Base-by-base conservation (phyloP, 441 rosid genomes). In the Eruca vesicaria region DNA sequence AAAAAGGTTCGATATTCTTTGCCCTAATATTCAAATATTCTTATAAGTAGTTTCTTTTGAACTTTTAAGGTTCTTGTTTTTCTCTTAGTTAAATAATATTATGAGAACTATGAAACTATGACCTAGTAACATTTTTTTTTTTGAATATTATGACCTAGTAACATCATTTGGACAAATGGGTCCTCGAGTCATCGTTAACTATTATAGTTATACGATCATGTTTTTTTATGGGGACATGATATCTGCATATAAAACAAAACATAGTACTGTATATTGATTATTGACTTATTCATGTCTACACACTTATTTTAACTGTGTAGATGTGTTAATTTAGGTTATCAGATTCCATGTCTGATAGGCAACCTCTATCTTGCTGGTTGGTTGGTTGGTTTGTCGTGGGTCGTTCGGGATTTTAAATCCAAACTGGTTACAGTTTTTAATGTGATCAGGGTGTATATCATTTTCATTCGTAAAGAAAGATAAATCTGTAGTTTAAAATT, bases 1-100 rank as follows among this genome's bases (percentile, higher is more conserved):
- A 87, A 87, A 78, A 82, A 86, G 93, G 93, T 89, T 14, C 55
- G 26, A 4, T 29, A 36, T 28, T 65, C 65, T 48, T 33, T 18
- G 2, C 52, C 69, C 20, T 9, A 45, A 45, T 62, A 7, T 63
- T 11, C 7, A 1, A 15, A 14, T 6, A 16, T 18, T 60, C 3
- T 16, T 38, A n/a, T 45, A 45, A 41, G 9, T 45, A 15, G 9
- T 0, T 35, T 14, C 56, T 18, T 19, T 45, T 3, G 2, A 15
- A 5, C 15, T 50, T 68, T 61, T 69, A 63, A 19, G 65, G 79
- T 68, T 76, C 15, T 32, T 38, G 45, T 55, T 56, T 31, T 68
- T 75, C 15, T 38, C 68, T 41, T 7, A 53, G 29, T 52, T 35
- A 33, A 59, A 36, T 60, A 33, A 58, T 66, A 74, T 20, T 43